Percentiles rank a stretch among this genome's conserved stretches.
Evolutionary conservation across 192 early-diverging fungal genomes (phyloP).

Genomic region (Physocladia obscura): DNA sequence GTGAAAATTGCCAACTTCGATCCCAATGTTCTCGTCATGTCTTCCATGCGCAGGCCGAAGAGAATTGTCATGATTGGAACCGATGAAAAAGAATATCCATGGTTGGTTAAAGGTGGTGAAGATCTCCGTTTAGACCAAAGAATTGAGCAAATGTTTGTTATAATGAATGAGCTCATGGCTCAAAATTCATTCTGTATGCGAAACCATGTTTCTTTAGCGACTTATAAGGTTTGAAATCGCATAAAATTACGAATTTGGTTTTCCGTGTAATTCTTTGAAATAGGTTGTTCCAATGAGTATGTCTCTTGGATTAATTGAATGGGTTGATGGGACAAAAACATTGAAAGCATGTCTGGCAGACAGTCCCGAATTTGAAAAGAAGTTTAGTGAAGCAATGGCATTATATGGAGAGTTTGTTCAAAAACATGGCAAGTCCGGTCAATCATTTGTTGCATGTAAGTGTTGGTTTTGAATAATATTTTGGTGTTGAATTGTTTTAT

Average conservation of each 20-base stretch:
- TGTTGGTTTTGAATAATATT: too few species aligned
- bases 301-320: constrained; percentile 72
- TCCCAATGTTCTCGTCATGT: constrained; percentile 62
- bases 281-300: constrained; percentile 53
- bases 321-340: constrained; percentile 73
- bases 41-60: constrained; percentile 73
- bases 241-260: background rate
- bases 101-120: constrained; percentile 83
- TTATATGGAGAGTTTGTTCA: constrained; percentile 52
- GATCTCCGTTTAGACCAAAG: constrained; percentile 78
- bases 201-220: constrained; percentile 58
- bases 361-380: constrained; percentile 44
- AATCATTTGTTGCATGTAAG: constrained; percentile 22
- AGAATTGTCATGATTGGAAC: constrained; percentile 66
- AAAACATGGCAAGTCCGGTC: constrained; percentile 33
- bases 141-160: constrained; percentile 70
- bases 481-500: too few species aligned
- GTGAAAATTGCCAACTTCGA: constrained; percentile 67
- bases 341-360: constrained; percentile 61
- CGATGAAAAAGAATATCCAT: constrained; percentile 72
- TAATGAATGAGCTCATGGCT: constrained; percentile 74
- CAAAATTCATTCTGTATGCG: constrained; percentile 54
- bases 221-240: constrained; percentile 61
- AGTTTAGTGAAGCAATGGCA: constrained; percentile 39
- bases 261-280: background rate